Conservation (phyloP, 768 basidiomycete genomes). For the Mycena capillaripes region DNA sequence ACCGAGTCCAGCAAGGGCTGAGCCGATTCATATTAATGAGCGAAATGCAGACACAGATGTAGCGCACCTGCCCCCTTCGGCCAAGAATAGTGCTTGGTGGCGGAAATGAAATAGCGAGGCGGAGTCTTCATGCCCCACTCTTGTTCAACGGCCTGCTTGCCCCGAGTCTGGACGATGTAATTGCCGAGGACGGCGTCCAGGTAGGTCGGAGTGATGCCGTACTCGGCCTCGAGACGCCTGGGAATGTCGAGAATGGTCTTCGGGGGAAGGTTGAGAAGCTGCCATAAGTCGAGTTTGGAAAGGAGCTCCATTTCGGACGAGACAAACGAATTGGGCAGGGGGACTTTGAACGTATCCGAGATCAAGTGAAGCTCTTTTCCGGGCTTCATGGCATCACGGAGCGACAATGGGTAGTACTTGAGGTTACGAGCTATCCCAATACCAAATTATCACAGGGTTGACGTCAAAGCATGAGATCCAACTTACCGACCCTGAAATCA, state of each 20-base stretch:
- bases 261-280: slow-evolving; percentile 57
- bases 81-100: slow-evolving; percentile 61
- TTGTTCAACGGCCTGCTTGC: slow-evolving; percentile 49
- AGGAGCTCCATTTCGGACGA: slow-evolving; percentile 41
- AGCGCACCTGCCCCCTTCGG: slow-evolving; percentile 59
- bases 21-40: slow-evolving; percentile 4
- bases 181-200: slow-evolving; percentile 47
- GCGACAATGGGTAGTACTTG: slow-evolving; percentile 61
- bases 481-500: slow-evolving; percentile 25
- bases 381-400: slow-evolving; percentile 48
- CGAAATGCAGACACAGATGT: neutral
- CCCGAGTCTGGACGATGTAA: slow-evolving; percentile 54
- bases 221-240: slow-evolving; percentile 47
- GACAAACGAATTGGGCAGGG: slow-evolving; percentile 38
- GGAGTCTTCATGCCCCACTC: slow-evolving; percentile 42
- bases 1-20: slow-evolving; percentile 61
- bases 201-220: slow-evolving; percentile 48
- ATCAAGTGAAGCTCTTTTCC: slow-evolving; percentile 51
- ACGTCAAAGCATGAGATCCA: slow-evolving; percentile 11
- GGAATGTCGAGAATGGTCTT: slow-evolving; percentile 52
- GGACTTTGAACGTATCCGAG: slow-evolving; percentile 46
- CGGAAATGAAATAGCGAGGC: slow-evolving; percentile 45
- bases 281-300: slow-evolving; percentile 49
- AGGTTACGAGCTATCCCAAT: slow-evolving; percentile 56
- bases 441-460: slow-evolving; percentile 7